A percentile compares a stretch with the other conserved stretches of the same genome.
Evolutionary conservation across 208 protist genomes (phyloP).

Genomic region (Balamuthia mandrillaris): DNA sequence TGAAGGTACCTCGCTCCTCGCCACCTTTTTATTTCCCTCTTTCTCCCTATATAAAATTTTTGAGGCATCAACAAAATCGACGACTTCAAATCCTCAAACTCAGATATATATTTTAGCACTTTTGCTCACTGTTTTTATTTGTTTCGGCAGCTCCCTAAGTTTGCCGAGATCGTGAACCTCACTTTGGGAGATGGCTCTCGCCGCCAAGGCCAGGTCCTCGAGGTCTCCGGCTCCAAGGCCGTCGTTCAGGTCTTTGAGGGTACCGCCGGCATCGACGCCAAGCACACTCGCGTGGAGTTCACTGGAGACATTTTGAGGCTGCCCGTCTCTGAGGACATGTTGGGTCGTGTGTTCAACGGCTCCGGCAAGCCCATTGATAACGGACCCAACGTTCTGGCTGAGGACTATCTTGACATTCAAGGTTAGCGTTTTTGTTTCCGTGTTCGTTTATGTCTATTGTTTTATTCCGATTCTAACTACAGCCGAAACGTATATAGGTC

Average conservation of each 20-base stretch:
- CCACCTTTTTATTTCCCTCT: background rate
- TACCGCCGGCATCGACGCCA: constrained; percentile 97
- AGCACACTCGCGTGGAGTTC: constrained; percentile 94
- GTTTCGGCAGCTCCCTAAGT: constrained; percentile 89
- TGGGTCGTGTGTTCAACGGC: constrained; percentile 99
- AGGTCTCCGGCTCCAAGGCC: constrained; percentile 95
- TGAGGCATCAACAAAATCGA: background rate
- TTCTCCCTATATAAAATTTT: background rate
- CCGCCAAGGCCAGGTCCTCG: constrained; percentile 96
- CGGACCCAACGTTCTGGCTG: constrained; percentile 91
- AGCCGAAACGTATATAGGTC: constrained; percentile 60
- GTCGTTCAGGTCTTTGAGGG: constrained; percentile 99
- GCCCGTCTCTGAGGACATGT: constrained; percentile 98
- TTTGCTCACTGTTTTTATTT: background rate
- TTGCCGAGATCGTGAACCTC: constrained; percentile 99
- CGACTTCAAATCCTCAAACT: background rate
- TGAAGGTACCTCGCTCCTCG: constrained; percentile 75
- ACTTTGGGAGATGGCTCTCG: constrained; percentile 91
- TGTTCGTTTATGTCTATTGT: background rate
- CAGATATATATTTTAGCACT: background rate
- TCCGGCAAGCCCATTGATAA: constrained; percentile 99
- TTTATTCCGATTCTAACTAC: background rate
- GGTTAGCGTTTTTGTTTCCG: constrained; percentile 57
- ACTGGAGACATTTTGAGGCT: constrained; percentile 98
- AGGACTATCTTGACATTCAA: constrained; percentile 98